Conservation (phyloP, 2,329 filamentous ascomycete species). For the Talaromyces sp. region DNA sequence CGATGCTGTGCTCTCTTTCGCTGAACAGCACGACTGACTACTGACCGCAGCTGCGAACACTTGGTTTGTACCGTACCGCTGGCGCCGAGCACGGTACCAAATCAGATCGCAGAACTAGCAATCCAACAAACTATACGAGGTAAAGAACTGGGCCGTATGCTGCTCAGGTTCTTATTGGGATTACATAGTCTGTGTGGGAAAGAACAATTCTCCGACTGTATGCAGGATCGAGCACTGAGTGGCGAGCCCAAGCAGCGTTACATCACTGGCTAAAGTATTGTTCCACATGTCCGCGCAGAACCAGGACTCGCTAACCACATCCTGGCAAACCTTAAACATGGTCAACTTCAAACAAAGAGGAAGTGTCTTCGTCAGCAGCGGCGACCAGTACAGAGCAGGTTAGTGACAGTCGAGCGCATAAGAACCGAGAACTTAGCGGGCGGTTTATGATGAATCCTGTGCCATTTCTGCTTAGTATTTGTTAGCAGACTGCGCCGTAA, state of each 20-base stretch:
- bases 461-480: neutral
- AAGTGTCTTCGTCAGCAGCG: neutral
- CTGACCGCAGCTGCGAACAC: neutral
- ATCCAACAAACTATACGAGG: neutral
- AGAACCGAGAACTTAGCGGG: neutral
- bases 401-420: neutral
- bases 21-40: neutral
- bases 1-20: neutral
- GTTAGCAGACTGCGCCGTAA: neutral
- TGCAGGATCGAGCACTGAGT: neutral
- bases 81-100: neutral
- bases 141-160: neutral
- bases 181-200: neutral
- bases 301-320: neutral
- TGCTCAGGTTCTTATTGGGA: neutral
- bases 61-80: neutral
- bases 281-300: neutral
- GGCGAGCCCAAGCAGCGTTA: neutral
- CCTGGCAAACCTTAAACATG: neutral
- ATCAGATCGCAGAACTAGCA: neutral
- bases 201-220: neutral
- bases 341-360: neutral
- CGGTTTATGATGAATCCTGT: neutral
- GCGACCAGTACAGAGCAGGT: neutral
- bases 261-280: neutral